Base-by-base conservation (phyloP, 768 basidiomycete genomes). In the Lactarius vividus region DNA sequence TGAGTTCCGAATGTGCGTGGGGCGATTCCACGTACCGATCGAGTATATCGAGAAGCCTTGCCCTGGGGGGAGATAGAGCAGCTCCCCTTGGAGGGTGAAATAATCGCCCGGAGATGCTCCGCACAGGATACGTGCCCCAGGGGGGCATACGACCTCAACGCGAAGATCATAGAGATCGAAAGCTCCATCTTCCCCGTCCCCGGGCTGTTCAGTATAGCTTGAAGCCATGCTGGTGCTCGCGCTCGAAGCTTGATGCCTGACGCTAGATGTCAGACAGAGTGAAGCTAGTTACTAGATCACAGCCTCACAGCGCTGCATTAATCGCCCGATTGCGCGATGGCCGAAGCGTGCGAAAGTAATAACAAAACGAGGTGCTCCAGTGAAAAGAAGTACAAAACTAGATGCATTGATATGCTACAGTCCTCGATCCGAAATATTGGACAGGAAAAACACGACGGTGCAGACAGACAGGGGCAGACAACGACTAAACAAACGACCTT, bases 1-100 rank as follows among this genome's bases (percentile, higher is more conserved):
- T 26, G 55, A 33, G 64, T 39, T 52, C 61, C 46, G 29, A 4
- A 29, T 18, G 33, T n/a, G 56, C 37, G 46, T 39, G 31, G 31
- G 31, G 31, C 13, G 31, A 26, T 16, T 44, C 26, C 10, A 67
- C 75, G 5, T 66, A 86, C 88, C 78, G 10, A 88, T 76, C 0
- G 87, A 88, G 71, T 88, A 89, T 58, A 89, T 86, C 1, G 88
- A 88, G 70, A 89, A 81, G 2, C 86, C 88, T 71, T 88, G 87
- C 0, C 79, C 82, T 0, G 83, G 80, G 4, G 88, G 88, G 1
- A 89, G 79, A 69, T 80, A 71, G 31, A 89, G 69, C 82, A 87
- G 84, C 73, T 88, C 88, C 2, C 87, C 88, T 67, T 85, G 77
- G 4, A 89, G 77, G 0, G 77, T 81, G 71, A 89, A 88, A 73